Evolutionary conservation across 768 basidiomycete genomes (phyloP).

Genomic region (Collybia nuda): DNA sequence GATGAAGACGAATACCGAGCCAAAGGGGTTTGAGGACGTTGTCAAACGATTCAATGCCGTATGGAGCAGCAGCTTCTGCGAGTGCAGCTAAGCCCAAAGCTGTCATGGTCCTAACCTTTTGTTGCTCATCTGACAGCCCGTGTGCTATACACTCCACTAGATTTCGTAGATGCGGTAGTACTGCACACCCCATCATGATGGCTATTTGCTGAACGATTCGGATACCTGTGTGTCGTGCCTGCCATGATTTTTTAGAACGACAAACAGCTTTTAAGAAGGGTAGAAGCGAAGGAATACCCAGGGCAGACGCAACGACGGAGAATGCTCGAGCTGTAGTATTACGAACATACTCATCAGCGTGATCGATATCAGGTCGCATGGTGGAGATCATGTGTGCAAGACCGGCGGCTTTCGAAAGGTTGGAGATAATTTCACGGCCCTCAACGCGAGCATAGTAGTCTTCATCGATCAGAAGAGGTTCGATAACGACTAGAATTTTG

Average conservation of each 20-base stretch:
- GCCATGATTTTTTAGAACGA: slow-evolving; percentile 99
- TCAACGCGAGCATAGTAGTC: slow-evolving; percentile 97
- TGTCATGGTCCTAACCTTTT: slow-evolving; percentile 96
- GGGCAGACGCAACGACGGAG: slow-evolving; percentile 97
- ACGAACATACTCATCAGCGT: slow-evolving; percentile 98
- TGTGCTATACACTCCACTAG: slow-evolving; percentile 95
- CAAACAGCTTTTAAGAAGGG: slow-evolving; percentile 99
- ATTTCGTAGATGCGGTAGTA: slow-evolving; percentile 94
- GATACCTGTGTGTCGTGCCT: slow-evolving; percentile 98
- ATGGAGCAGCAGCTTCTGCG: slow-evolving; percentile 96
- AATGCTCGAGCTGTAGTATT: slow-evolving; percentile 99
- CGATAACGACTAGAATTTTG: slow-evolving; percentile 99
- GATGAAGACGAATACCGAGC: slow-evolving; percentile 92
- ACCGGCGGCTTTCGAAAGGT: slow-evolving; percentile 97
- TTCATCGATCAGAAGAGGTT: slow-evolving; percentile 97
- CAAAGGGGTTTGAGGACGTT: slow-evolving; percentile 93
- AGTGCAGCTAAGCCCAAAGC: slow-evolving; percentile 89
- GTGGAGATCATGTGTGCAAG: slow-evolving; percentile 99
- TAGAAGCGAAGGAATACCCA: slow-evolving; percentile 95
- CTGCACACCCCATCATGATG: slow-evolving; percentile 99
- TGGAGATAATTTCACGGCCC: slow-evolving; percentile 98
- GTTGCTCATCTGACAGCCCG: slow-evolving; percentile 91
- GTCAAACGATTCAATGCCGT: slow-evolving; percentile 99
- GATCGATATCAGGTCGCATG: slow-evolving; percentile 99
- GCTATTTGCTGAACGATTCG: slow-evolving; percentile 99